These are phyloP conservation scores for Gracilaria vermiculophylla DNA, from an alignment of 23 red algal species.

Conservation along the genomic window DNA sequence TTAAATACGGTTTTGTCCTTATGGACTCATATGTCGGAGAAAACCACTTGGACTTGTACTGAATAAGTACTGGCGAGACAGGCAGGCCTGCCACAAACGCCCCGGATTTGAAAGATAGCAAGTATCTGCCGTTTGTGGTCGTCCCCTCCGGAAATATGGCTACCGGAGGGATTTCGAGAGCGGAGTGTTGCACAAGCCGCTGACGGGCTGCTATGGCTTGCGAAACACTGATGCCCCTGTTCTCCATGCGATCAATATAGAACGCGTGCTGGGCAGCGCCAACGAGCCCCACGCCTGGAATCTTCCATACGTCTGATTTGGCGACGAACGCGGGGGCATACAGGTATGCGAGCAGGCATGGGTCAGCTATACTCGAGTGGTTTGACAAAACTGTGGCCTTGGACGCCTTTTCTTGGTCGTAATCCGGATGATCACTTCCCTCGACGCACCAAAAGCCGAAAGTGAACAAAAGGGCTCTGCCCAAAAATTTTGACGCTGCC, in stretches of 20 bases:
- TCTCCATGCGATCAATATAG: slow-evolving; percentile 67
- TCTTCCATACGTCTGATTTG: slow-evolving; percentile 70
- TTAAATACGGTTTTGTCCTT: slow-evolving; percentile 50
- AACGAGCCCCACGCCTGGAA: slow-evolving; percentile 74
- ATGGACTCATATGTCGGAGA: slow-evolving; percentile 95
- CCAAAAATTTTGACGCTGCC: slow-evolving; percentile 21
- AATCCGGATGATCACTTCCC: slow-evolving; percentile 49
- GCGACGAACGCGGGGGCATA: slow-evolving; percentile 84
- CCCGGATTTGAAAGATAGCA: slow-evolving; percentile 82
- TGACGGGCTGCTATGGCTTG: slow-evolving; percentile 48
- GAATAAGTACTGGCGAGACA: slow-evolving; percentile 72
- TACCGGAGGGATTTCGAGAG: slow-evolving; percentile 60
- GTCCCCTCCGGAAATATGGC: slow-evolving; percentile 98
- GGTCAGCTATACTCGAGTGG: slow-evolving; percentile 77
- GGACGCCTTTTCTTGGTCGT: slow-evolving; percentile 43
- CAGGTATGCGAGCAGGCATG: slow-evolving; percentile 67
- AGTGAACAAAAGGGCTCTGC: slow-evolving; percentile 55
- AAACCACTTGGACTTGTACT: slow-evolving; percentile 75
- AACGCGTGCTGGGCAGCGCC: slow-evolving; percentile 67
- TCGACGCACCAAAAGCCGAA: slow-evolving; percentile 87
- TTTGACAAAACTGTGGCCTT: slow-evolving; percentile 68
- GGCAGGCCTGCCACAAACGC: slow-evolving; percentile 90
- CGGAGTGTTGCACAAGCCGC: slow-evolving; percentile 1
- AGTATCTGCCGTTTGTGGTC: slow-evolving; percentile 84
- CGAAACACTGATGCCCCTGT: slow-evolving; percentile 32